Conservation (phyloP, 2,329 filamentous ascomycete genomes). For the Aspergillus amoenus region DNA sequence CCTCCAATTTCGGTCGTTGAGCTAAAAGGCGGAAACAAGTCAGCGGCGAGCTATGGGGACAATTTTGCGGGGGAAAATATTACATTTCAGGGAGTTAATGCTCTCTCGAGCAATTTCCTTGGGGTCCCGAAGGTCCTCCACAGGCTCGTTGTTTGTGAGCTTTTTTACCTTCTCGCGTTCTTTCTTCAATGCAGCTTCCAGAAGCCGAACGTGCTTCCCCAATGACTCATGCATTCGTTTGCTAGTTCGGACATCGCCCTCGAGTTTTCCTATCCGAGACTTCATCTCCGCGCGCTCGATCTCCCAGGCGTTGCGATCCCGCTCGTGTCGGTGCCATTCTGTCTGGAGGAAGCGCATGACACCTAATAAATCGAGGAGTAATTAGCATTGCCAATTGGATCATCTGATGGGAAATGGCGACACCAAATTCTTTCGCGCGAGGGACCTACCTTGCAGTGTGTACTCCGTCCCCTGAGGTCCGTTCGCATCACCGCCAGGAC, state of each 20-base stretch:
- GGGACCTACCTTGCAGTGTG: slow-evolving; percentile 64
- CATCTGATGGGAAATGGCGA: neutral
- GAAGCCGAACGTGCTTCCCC: slow-evolving; percentile 84
- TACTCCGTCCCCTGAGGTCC: slow-evolving; percentile 66
- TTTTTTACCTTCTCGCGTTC: slow-evolving; percentile 70
- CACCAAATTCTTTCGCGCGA: neutral
- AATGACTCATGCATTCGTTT: slow-evolving; percentile 87
- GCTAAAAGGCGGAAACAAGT: slow-evolving; percentile 17
- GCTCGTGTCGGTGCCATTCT: slow-evolving; percentile 98
- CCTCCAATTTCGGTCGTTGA: slow-evolving; percentile 45
- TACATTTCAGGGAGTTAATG: slow-evolving; percentile 34
- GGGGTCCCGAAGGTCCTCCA: slow-evolving; percentile 46
- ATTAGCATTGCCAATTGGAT: slow-evolving; percentile 20
- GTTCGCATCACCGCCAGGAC: slow-evolving; percentile 45
- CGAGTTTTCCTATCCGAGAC: slow-evolving; percentile 88
- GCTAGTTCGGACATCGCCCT: slow-evolving; percentile 82
- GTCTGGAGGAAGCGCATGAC: slow-evolving; percentile 99
- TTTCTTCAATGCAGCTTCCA: slow-evolving; percentile 83
- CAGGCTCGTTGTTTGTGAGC: slow-evolving; percentile 51
- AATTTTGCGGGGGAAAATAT: neutral
- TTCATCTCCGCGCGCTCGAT: slow-evolving; percentile 99
- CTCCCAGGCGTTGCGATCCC: slow-evolving; percentile 97
- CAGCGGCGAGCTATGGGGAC: slow-evolving; percentile 1
- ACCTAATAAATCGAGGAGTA: slow-evolving; percentile 52
- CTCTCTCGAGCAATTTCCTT: slow-evolving; percentile 49